Evolutionary conservation across 1,139 yeast species (phyloP), one percentile per base, ranked within the genome.

Genomic region (Kodamaea sp.): DNA sequence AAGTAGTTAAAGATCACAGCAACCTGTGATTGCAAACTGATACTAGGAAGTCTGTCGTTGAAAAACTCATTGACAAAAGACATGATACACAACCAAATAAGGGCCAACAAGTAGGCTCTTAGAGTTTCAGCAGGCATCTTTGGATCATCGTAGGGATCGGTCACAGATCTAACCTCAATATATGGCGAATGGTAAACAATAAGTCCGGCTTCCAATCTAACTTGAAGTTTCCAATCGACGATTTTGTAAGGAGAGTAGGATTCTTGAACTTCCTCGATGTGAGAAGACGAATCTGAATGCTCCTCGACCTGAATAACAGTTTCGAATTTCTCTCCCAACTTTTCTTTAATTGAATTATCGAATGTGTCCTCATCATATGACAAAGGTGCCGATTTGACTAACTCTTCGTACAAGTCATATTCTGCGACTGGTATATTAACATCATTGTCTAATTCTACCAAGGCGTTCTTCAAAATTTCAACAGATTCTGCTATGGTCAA

Each of bases 1-100:
- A 83, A 82, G 48, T 74, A 79, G 31, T 79, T 56, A 37, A 81
- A 64, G 38, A 81, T 58, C 51, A 80, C 85, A 37, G 76, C 63
- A 25, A 79, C 62, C 5, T 83, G 47, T 16, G 79, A 47, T 5
- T 63, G 41, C 12, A 80, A 51, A 4, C 60, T 34, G 33, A 79
- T 74, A 10, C 61, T 36, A 5, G 83, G 84, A 47, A 63, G 61
- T 55, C 85, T 73, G 35, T 75, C 73, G 4, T 66, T 53, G 49
- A 80, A 80, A 50, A 79, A 77, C 43, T 76, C 78, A 48, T 78
- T 78, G 38, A 80, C 64, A 30, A 73, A 76, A 21, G 79, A 57
- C 14, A 82, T 80, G 15, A 79, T 53, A 15, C 67, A 64, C 15
- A 72, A 62, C 83, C 83, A 80, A 28, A 78, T 41, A 14, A 74